Conservation (phyloP, 768 basidiomycete genomes). For the Naematelia aurantialba region DNA sequence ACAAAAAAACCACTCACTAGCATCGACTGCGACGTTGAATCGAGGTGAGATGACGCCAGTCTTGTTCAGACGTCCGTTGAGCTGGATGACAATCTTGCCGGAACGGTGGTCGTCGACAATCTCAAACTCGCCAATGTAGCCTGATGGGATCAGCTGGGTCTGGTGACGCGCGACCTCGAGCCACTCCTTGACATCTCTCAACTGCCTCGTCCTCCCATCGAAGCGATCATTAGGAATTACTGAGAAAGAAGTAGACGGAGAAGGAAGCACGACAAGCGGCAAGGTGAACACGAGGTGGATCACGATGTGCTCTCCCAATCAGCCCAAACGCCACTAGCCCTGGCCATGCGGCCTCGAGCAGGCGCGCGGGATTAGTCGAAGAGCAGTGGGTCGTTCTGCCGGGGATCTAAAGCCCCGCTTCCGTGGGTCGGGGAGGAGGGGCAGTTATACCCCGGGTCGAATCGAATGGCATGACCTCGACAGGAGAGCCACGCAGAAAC, state of each 20-base stretch:
- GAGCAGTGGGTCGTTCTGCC: constrained; percentile 36
- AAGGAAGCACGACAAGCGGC: constrained; percentile 2
- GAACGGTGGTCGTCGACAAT: constrained; percentile 98
- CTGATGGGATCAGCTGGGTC: constrained; percentile 55
- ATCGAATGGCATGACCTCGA: constrained; percentile 6
- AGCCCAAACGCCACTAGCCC: constrained; percentile 19
- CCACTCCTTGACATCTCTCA: not conserved
- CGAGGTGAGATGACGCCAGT: constrained; percentile 99
- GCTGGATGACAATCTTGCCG: constrained; percentile 95
- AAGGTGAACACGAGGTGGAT: constrained; percentile 1
- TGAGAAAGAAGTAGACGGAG: not conserved
- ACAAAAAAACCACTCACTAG: constrained; percentile 65
- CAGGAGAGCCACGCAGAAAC: constrained; percentile 1
- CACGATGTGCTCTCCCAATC: constrained; percentile 32
- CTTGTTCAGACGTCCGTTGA: constrained; percentile 98
- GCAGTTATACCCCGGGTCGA: constrained; percentile 51
- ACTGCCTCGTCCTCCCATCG: not conserved
- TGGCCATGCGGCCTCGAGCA: constrained; percentile 41
- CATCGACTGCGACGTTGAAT: constrained; percentile 88
- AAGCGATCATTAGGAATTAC: no score
- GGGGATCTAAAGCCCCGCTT: constrained; percentile 51
- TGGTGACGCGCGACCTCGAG: no score
- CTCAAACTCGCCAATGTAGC: constrained; percentile 98
- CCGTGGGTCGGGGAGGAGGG: constrained; percentile 41
- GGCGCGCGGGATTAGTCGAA: constrained; percentile 14